phyloP scores from a whole-genome alignment of 441 rosid genomes.

The Adansonia grandidieri region DNA sequence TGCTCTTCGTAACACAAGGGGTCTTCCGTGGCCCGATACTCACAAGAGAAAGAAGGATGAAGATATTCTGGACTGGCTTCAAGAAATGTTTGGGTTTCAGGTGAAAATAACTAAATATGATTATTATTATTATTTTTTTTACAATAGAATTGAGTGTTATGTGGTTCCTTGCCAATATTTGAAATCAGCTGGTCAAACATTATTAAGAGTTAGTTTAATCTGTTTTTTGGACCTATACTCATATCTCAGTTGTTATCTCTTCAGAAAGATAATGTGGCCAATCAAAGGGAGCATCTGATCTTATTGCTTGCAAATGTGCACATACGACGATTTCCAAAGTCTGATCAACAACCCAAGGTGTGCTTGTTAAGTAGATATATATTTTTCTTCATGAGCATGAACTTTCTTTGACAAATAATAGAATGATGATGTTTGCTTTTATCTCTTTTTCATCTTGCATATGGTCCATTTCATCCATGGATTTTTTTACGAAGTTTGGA shows the following conservation, averaged over 20 bases:
- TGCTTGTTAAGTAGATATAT: slow-evolving; percentile 27
- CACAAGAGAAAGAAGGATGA: slow-evolving; percentile 81
- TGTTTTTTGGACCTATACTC: slow-evolving; percentile 17
- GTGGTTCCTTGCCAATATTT: slow-evolving; percentile 6
- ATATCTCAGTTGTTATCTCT: slow-evolving; percentile 23
- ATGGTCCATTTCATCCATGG: neutral
- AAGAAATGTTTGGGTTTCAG: slow-evolving; percentile 98
- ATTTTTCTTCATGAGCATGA: neutral
- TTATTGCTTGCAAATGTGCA: slow-evolving; percentile 95
- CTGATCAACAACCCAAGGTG: slow-evolving; percentile 99
- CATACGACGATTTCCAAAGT: slow-evolving; percentile 93
- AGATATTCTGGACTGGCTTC: slow-evolving; percentile 99
- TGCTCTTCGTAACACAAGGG: slow-evolving; percentile 94
- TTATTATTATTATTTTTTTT: neutral
- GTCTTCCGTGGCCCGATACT: slow-evolving; percentile 97
- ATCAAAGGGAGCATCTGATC: slow-evolving; percentile 98
- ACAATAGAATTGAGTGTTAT: slow-evolving; percentile 2
- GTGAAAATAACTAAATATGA: slow-evolving; percentile 34
- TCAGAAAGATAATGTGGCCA: slow-evolving; percentile 97
- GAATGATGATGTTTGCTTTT: neutral
- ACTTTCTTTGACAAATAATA: neutral
- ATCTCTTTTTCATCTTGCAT: neutral
- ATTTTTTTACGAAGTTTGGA: neutral
- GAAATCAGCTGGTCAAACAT: slow-evolving; percentile 18
- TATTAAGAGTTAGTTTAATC: neutral